Conservation (phyloP, 2,329 filamentous ascomycete genomes). For the Didymella glomerata region DNA sequence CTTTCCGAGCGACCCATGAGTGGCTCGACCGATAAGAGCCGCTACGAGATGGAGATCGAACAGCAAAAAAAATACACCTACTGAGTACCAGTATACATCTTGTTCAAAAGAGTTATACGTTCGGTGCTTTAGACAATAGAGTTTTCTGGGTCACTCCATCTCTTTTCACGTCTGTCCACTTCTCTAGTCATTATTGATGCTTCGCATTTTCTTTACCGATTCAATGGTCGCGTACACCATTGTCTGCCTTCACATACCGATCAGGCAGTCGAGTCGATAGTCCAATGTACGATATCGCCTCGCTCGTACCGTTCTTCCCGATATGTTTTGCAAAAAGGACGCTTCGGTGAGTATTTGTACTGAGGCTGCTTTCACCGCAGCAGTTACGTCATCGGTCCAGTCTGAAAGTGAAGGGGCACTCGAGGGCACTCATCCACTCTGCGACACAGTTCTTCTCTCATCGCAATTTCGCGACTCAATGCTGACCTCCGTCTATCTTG, state of each 20-base stretch:
- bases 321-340: neutral
- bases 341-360: neutral
- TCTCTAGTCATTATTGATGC: slow-evolving; percentile 26
- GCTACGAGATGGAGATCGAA: slow-evolving; percentile 46
- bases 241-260: neutral
- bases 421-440: neutral
- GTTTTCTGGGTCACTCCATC: slow-evolving; percentile 26
- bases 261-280: slow-evolving; percentile 19
- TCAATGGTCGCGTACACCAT: slow-evolving; percentile 15
- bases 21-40: slow-evolving; percentile 46
- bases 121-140: slow-evolving; percentile 30
- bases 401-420: neutral
- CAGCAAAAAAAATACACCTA: slow-evolving; percentile 50
- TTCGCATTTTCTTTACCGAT: slow-evolving; percentile 23
- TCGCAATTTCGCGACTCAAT: slow-evolving; percentile 16
- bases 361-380: neutral
- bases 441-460: neutral
- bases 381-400: slow-evolving; percentile 1
- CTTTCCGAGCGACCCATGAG: slow-evolving; percentile 45
- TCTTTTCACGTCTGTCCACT: slow-evolving; percentile 23
- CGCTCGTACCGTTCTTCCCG: slow-evolving; percentile 4
- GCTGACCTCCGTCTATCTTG: slow-evolving; percentile 5
- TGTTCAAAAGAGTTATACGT: slow-evolving; percentile 19
- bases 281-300: slow-evolving; percentile 30
- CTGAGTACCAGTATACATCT: slow-evolving; percentile 33